Evolutionary conservation across 495 filamentous ascomycete species (phyloP).

Genomic region (Hypoxylon trugodes): DNA sequence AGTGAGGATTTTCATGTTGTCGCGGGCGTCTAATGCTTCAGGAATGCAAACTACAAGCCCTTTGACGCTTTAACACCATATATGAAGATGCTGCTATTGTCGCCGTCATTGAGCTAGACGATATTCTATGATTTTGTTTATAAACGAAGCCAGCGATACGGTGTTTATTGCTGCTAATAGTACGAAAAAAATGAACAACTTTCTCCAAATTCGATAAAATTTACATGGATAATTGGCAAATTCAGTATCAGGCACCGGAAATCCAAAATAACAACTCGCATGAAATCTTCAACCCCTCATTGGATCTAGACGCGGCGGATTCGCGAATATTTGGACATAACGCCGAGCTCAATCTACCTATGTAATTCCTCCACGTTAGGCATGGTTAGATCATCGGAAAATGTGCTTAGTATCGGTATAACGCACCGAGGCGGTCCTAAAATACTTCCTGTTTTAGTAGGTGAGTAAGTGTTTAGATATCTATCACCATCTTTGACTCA

Average conservation of each 20-base stretch:
- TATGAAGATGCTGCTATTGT: not conserved
- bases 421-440: conserved; percentile 1
- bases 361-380: conserved; percentile 2
- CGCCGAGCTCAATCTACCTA: conserved; percentile 14
- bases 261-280: conserved; percentile 17
- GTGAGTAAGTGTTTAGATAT: not conserved
- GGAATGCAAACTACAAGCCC: not conserved
- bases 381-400: not conserved
- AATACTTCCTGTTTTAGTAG: conserved; percentile 14
- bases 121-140: too few relatives aligned
- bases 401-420: conserved; percentile 18
- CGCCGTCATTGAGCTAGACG: not conserved
- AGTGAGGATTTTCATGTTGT: conserved; percentile 19
- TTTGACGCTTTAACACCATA: not conserved
- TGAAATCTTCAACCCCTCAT: conserved; percentile 23
- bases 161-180: too few relatives aligned
- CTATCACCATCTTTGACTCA: not conserved
- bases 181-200: not conserved
- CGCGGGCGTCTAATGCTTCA: not conserved
- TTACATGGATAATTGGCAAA: not conserved
- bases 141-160: too few relatives aligned
- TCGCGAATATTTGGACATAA: conserved; percentile 10
- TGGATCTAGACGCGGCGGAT: conserved; percentile 16
- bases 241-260: conserved; percentile 2
- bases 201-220: conserved; percentile 8